These are phyloP conservation scores for Bruguiera hainesii DNA, from an alignment of 441 rosid species.

Conservation along the genomic window DNA sequence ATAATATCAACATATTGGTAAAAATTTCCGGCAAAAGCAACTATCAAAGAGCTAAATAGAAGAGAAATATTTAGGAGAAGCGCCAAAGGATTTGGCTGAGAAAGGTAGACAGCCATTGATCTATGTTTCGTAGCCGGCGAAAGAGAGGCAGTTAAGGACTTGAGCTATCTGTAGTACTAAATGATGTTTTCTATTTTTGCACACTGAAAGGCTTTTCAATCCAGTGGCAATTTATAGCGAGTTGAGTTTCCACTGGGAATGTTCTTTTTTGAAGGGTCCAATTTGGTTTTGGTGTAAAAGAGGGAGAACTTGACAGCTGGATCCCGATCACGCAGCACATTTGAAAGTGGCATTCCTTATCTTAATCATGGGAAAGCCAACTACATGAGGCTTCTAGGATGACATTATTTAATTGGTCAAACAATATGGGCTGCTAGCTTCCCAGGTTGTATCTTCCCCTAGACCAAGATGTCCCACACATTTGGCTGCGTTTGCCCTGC, in stretches of 20 bases:
- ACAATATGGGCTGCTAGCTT: not conserved
- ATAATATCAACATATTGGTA: slow-evolving; percentile 30
- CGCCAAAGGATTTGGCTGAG: not conserved
- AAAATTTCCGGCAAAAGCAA: slow-evolving; percentile 28
- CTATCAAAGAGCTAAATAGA: slow-evolving; percentile 14
- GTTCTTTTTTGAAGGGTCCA: not conserved
- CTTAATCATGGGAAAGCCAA: slow-evolving; percentile 11
- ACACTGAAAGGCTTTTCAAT: not conserved
- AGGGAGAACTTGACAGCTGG: slow-evolving; percentile 24
- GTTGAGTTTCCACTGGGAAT: not conserved
- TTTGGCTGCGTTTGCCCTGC: too few species aligned
- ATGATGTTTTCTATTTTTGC: not conserved
- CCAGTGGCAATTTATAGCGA: slow-evolving; percentile 9
- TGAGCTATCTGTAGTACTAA: not conserved
- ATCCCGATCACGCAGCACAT: slow-evolving; percentile 17
- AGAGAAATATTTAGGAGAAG: slow-evolving; percentile 18
- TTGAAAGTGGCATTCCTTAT: slow-evolving; percentile 14
- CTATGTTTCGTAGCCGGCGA: too few species aligned
- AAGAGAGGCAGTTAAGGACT: too few species aligned
- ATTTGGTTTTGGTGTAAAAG: slow-evolving; percentile 15
- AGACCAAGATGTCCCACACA: not conserved
- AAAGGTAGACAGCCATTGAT: slow-evolving; percentile 16
- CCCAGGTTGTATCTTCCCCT: not conserved
- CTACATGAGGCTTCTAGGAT: not conserved
- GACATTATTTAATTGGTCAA: not conserved